Evolutionary conservation across 164 flowering plant genomes (phyloP).

Genomic region (Nymphaea colorata): DNA sequence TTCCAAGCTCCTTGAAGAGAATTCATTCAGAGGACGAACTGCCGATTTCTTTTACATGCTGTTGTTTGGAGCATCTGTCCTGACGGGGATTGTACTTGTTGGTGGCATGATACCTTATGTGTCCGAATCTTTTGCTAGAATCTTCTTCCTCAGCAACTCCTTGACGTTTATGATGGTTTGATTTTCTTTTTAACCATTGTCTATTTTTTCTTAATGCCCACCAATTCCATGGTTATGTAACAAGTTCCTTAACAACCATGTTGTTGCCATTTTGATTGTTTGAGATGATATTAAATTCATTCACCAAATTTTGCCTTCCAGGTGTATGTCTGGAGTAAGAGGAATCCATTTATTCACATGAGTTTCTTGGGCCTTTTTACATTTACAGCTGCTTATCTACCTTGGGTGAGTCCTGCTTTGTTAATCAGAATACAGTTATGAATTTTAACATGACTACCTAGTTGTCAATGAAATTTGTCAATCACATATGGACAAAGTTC

Average conservation of each 20-base stretch:
- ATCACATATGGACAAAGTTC: too few relatives aligned
- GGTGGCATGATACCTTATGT: slow-evolving; percentile 94
- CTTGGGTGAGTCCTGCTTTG: slow-evolving; percentile 64
- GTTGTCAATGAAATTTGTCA: too few relatives aligned
- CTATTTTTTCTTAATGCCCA: not conserved
- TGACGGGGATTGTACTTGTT: slow-evolving; percentile 82
- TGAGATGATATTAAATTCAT: not conserved
- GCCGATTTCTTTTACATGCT: slow-evolving; percentile 99
- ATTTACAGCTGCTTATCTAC: slow-evolving; percentile 95
- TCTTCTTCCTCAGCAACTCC: slow-evolving; percentile 94
- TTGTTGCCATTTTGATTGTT: not conserved
- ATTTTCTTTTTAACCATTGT: slow-evolving; percentile 3
- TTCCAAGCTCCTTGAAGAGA: slow-evolving; percentile 99
- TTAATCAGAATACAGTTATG: not conserved
- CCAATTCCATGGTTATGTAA: not conserved
- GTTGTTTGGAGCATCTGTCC: slow-evolving; percentile 85
- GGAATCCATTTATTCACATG: slow-evolving; percentile 96
- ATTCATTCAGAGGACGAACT: slow-evolving; percentile 94
- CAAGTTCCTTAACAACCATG: not conserved
- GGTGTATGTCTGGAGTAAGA: slow-evolving; percentile 99
- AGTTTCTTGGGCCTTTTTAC: slow-evolving; percentile 98
- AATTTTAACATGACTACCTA: not conserved
- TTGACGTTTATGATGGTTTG: slow-evolving; percentile 98
- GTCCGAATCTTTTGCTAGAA: slow-evolving; percentile 84
- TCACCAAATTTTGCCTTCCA: slow-evolving; percentile 10